phyloP scores from a whole-genome alignment of 2,329 filamentous ascomycete species.

The Botrytis sinoallii region DNA sequence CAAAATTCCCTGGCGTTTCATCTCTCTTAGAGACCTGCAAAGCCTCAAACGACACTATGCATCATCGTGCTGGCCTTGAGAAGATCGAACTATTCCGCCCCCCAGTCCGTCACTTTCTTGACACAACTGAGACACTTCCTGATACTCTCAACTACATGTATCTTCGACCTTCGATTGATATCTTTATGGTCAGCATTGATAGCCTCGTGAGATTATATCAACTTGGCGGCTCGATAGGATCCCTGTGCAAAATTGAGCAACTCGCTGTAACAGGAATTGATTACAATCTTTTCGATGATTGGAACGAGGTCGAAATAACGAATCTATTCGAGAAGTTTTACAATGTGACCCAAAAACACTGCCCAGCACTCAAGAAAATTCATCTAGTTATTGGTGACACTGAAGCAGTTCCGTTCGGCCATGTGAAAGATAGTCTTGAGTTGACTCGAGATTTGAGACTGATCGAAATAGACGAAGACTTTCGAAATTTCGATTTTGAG shows the following conservation, averaged over 20 bases:
- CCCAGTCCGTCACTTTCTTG: background rate
- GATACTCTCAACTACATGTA: background rate
- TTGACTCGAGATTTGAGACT: background rate
- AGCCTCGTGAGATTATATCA: background rate
- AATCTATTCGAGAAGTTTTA: background rate
- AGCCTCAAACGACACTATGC: background rate
- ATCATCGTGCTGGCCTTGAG: background rate
- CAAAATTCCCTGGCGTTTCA: background rate
- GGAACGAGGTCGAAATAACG: too few relatives aligned
- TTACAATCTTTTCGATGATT: background rate
- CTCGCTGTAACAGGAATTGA: background rate
- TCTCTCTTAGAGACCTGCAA: background rate
- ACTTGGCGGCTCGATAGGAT: background rate
- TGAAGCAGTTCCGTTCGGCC: background rate
- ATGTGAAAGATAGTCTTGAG: background rate
- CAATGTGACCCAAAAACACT: background rate
- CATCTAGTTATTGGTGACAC: background rate
- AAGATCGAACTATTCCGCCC: background rate
- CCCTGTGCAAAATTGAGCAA: background rate
- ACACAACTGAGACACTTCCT: background rate
- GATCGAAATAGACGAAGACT: background rate
- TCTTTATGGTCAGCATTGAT: background rate
- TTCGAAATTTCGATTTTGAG: background rate
- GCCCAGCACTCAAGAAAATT: background rate
- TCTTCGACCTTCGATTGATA: background rate